These are phyloP conservation scores for Orobanche coerulescens DNA, from an alignment of 257 asterid species.

Conservation along the genomic window DNA sequence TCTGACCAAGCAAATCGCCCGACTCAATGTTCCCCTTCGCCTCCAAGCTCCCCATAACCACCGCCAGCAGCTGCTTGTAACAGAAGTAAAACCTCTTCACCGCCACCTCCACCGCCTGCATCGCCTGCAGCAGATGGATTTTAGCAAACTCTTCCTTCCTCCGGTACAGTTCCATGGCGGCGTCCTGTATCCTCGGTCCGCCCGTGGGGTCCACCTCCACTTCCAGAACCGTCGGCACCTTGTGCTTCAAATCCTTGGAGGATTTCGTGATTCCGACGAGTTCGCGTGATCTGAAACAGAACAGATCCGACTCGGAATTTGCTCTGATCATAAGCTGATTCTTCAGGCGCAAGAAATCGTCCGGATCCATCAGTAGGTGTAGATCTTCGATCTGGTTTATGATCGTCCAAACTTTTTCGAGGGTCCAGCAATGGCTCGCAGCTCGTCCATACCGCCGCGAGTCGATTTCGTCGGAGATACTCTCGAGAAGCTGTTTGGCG, in stretches of 20 bases:
- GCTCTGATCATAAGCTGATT: conserved; percentile 54
- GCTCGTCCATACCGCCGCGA: conserved; percentile 33
- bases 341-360: conserved; percentile 72
- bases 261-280: conserved; percentile 54
- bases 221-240: conserved; percentile 61
- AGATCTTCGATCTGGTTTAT: conserved; percentile 55
- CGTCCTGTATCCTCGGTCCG: conserved; percentile 83
- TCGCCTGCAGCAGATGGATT: conserved; percentile 70
- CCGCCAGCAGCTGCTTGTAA: conserved; percentile 59
- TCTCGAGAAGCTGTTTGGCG: conserved; percentile 36
- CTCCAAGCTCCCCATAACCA: conserved; percentile 81
- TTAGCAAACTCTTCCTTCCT: conserved; percentile 35
- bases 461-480: conserved; percentile 41
- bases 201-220: conserved; percentile 92
- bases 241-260: conserved; percentile 68
- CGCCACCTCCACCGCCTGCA: conserved; percentile 89
- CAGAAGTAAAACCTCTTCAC: conserved; percentile 66
- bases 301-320: conserved; percentile 48
- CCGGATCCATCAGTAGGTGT: conserved; percentile 74
- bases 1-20: conserved; percentile 54
- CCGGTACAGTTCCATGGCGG: conserved; percentile 70
- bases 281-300: conserved; percentile 67
- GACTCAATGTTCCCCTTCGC: conserved; percentile 46
- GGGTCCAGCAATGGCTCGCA: conserved; percentile 50
- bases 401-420: conserved; percentile 60